A percentile compares a stretch with the other conserved stretches of the same genome.
Conservation (phyloP, 371 early-diverging fungal species). For the Mucor circinelloides region DNA sequence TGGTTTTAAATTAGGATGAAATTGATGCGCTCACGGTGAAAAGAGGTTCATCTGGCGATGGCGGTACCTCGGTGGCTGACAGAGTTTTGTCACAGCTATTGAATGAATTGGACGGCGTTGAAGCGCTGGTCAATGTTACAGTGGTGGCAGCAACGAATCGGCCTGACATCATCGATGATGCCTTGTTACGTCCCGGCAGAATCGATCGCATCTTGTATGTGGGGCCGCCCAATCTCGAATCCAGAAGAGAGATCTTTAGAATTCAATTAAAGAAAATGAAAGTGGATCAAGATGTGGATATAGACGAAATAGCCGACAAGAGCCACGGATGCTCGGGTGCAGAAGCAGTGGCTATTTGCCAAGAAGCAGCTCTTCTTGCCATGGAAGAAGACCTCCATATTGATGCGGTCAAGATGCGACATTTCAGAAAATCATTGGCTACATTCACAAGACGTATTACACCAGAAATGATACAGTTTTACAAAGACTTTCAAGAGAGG, state of each 20-base stretch:
- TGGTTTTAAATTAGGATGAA: constrained; percentile 75
- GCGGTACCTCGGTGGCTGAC: constrained; percentile 84
- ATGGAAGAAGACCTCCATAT: constrained; percentile 85
- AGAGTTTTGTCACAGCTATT: constrained; percentile 93
- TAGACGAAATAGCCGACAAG: constrained; percentile 61
- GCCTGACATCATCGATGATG: constrained; percentile 96
- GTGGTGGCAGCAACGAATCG: constrained; percentile 99
- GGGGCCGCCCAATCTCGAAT: constrained; percentile 80
- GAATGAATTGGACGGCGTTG: constrained; percentile 96
- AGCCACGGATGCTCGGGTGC: constrained; percentile 96
- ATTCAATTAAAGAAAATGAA: constrained; percentile 76
- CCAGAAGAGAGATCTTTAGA: constrained; percentile 83
- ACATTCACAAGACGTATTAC: constrained; percentile 80
- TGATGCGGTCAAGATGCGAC: constrained; percentile 59
- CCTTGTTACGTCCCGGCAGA: constrained; percentile 94
- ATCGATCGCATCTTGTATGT: constrained; percentile 96
- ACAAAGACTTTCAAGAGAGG: constrained; percentile 66
- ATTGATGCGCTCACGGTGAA: constrained; percentile 96
- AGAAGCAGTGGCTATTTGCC: constrained; percentile 92
- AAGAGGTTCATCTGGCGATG: constrained; percentile 69
- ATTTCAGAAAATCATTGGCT: constrained; percentile 70
- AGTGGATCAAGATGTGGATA: constrained; percentile 59
- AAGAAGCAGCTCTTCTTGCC: constrained; percentile 91
- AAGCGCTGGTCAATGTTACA: constrained; percentile 90
- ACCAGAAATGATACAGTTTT: constrained; percentile 91